These are phyloP conservation scores for Populus hybrid DNA, from an alignment of 441 rosid species.

Conservation along the genomic window DNA sequence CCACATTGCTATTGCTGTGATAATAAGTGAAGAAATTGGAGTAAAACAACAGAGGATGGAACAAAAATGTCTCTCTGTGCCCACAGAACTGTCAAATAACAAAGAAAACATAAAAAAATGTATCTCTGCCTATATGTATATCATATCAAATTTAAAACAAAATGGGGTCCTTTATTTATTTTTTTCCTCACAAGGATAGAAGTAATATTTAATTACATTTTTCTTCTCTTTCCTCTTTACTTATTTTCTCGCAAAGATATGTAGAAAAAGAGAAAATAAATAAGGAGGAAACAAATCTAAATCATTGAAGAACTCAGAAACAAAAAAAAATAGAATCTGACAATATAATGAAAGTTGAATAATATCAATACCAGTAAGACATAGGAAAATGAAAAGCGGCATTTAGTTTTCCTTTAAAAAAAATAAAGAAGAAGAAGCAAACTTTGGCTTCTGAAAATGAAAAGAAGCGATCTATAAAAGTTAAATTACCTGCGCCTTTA, in stretches of 20 bases:
- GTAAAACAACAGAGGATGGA: neutral
- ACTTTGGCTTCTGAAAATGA: neutral
- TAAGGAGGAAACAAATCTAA: neutral
- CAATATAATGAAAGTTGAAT: neutral
- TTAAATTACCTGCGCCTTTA: conserved; percentile 71
- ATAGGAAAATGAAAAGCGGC: neutral
- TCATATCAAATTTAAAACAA: neutral
- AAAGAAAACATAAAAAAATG: neutral
- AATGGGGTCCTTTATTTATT: too few species aligned
- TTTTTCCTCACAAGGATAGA: too few species aligned
- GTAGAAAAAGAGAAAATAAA: neutral
- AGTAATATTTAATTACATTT: too few species aligned
- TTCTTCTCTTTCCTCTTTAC: too few species aligned
- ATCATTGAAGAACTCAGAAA: conserved; percentile 2
- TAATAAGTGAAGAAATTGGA: neutral
- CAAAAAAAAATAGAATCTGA: neutral
- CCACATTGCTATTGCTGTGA: neutral
- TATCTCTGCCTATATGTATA: neutral
- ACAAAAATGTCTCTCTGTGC: neutral
- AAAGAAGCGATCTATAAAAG: neutral
- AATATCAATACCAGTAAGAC: neutral
- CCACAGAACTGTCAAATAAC: neutral
- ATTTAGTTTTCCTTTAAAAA: too few species aligned
- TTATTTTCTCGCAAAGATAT: too few species aligned
- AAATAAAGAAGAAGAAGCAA: too few species aligned